Evolutionary conservation across 169 alveolate species (phyloP), one percentile per base, ranked within the genome.

Genomic region (Cryptosporidium ubiquitum): DNA sequence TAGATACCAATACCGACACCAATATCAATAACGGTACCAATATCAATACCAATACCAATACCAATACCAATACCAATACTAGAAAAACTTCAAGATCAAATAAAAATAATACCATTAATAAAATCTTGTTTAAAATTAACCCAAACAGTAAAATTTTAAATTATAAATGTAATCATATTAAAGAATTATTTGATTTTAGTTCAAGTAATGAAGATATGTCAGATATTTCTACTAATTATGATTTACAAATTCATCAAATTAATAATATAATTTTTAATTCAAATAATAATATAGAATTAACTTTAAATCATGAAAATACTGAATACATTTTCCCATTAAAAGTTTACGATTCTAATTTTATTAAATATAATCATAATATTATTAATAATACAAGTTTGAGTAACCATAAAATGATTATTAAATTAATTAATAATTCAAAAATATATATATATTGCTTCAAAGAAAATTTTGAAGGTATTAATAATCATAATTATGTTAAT

Each of bases 381-480:
- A 35, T 37, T 10, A 64, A 31, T 14, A 20, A 6, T 20, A 5
- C 29, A 2, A 35, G 10, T 14, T 49, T 6, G 14, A 6, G 9
- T 55, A 9, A 5, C 10, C 66, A 55, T 26, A 23, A 55, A n/a
- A 23, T 55, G 5, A 55, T 23, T 20, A n/a, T 3, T 16, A n/a
- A 55, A 55, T n/a, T n/a, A n/a, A n/a, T 26, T 0, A 55, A 55
- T 5, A 47, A 31, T 18, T 49, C 69, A 5, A 58, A 49, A 20
- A 47, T 70, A n/a, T 42, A 23, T 20, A 70, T 70, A 42, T 33
- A 70, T 58, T 49, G 84, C 47, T 70, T 70, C 31, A 42, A 70
- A 16, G n/a, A 18, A 33, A 5, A 64, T 3, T 16, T n/a, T 1
- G 10, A 33, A n/a, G 69, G 55, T 3, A 6, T 23, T 16, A 18